Percentiles rank a stretch among this genome's conserved stretches.
phyloP scores from a whole-genome alignment of 176 grass and related monocot genomes.

The Tillandsia fasciculata region DNA sequence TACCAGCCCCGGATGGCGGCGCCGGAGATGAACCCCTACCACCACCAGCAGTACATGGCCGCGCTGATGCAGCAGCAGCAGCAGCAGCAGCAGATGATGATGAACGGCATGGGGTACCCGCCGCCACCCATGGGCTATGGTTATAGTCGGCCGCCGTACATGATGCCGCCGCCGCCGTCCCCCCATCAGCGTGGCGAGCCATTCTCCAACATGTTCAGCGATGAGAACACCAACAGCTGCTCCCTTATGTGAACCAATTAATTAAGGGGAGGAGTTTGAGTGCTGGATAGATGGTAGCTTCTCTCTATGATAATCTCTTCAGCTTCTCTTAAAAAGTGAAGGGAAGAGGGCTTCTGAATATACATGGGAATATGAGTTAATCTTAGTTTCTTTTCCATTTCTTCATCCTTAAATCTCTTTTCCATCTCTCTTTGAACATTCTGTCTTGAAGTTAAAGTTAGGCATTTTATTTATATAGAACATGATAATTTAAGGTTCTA shows the following conservation, averaged over 20 bases:
- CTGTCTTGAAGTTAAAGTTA: conserved; percentile 6
- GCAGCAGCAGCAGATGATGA: conserved; percentile 17
- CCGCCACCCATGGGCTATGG: neutral
- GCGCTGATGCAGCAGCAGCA: conserved; percentile 19
- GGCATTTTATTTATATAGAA: conserved; percentile 7
- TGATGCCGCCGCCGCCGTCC: neutral
- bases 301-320: too few species aligned
- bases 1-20: neutral
- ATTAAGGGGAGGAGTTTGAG: neutral
- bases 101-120: conserved; percentile 9
- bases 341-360: too few species aligned
- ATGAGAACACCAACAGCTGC: conserved; percentile 26
- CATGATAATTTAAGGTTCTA: neutral
- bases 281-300: neutral
- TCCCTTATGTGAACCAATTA: conserved; percentile 12
- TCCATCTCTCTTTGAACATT: conserved; percentile 1
- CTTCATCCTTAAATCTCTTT: neutral
- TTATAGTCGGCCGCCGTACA: neutral
- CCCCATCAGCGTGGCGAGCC: neutral
- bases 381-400: neutral
- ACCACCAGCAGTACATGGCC: conserved; percentile 14
- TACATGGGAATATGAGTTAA: neutral
- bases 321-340: too few species aligned
- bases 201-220: conserved; percentile 14
- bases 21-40: neutral